phyloP scores from a whole-genome alignment of 345 rosid genomes.

The Hevea brasiliensis region DNA sequence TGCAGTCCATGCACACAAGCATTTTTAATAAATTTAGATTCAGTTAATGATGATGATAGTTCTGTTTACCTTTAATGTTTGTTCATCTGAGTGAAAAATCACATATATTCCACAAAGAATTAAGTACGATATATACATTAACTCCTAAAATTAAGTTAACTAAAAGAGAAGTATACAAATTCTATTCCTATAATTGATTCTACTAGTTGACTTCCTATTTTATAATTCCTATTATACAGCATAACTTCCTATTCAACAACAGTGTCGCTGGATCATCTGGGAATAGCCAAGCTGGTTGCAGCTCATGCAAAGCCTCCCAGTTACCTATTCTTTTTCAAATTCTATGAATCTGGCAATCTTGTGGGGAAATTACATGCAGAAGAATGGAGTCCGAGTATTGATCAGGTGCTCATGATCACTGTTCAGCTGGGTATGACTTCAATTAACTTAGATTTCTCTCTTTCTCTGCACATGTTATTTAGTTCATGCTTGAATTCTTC shows the following conservation, averaged over 20 bases:
- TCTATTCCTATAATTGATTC: too few relatives aligned
- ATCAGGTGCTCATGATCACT: slow-evolving; percentile 56
- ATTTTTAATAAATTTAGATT: background rate
- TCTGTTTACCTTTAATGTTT: background rate
- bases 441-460: slow-evolving; percentile 8
- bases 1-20: background rate
- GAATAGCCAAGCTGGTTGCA: slow-evolving; percentile 65
- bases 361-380: slow-evolving; percentile 67
- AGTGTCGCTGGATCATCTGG: slow-evolving; percentile 69
- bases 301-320: slow-evolving; percentile 91
- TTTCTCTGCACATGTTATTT: background rate
- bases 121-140: too few relatives aligned
- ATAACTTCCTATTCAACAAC: too few relatives aligned
- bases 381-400: slow-evolving; percentile 73
- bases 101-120: too few relatives aligned
- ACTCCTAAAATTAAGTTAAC: too few relatives aligned
- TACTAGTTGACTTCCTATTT: too few relatives aligned
- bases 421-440: slow-evolving; percentile 56
- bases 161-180: too few relatives aligned
- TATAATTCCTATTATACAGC: slow-evolving; percentile 48
- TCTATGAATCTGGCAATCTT: slow-evolving; percentile 57
- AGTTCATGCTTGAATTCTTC: too few relatives aligned
- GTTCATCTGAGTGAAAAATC: too few relatives aligned
- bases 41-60: background rate
- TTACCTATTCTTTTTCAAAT: slow-evolving; percentile 79